Evolutionary conservation across 1,284 basidiomycete species (phyloP), one percentile per base, ranked within the genome.

Genomic region (Phaffia rhodozyma): DNA sequence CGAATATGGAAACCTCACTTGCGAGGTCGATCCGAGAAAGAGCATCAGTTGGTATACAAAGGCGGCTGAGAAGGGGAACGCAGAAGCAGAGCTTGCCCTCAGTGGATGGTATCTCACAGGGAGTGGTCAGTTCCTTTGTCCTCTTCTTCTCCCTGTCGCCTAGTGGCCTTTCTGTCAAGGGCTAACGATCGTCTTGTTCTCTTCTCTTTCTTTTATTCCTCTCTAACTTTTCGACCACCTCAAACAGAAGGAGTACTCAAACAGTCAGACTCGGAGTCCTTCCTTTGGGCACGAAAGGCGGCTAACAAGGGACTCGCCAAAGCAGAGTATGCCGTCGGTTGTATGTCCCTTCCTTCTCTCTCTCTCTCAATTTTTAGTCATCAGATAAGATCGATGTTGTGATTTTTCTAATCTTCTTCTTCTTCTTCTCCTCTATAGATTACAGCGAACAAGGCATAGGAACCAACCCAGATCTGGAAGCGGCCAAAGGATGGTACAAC

Each of bases 401-500:
- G 52, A 16, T 27, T 29, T 18, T 25, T 5, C 18, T 30, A 0
- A 25, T 48, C 20, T 9, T 6, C 52, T 16, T 54, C 30, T 32
- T 27, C 23, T 48, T 43, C 13, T 1, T 51, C 63, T 68, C 25
- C 47, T 38, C 4, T 66, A 1, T 65, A 77, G 76, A 98, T 76
- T 98, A 98, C 75, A 87, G 89, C 0, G 96, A 99, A 75, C 89
- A 96, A 29, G 96, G 94, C 5, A 99, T 99, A 70, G 96, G 96
- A 29, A 88, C 97, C 71, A 92, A 92, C 77, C 87, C 90, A 71
- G 93, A 99, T 72, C 75, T 92, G 54, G 96, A 97, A 68, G 87
- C 94, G 74, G 92, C 96, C 23, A 97, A 96, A 77, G 82, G 89
- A 70, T 98, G 94, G 93, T 99, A 99, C 76, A 94, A 96, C 89